A percentile compares a stretch with the other conserved stretches of the same genome.
Evolutionary conservation across 225 moss, liverwort and hornwort genomes (phyloP).

Genomic region (Physcomitrellopsis africana): DNA sequence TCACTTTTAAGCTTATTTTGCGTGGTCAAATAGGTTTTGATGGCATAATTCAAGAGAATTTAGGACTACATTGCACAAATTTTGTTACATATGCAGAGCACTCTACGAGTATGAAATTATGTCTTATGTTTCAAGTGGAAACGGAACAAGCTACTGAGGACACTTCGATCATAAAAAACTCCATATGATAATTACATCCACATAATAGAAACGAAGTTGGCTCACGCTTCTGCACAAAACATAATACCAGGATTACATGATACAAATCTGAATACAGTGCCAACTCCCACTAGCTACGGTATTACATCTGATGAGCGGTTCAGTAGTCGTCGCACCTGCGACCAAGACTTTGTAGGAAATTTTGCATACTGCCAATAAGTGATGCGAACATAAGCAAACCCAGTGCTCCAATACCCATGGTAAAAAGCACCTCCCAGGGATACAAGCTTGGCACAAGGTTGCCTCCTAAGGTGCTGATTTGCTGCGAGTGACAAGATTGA

Average conservation of each 20-base stretch:
- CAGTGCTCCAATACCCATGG: conserved; percentile 70
- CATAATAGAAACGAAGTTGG: not conserved
- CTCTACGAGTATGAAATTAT: not conserved
- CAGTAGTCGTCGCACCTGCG: conserved; percentile 51
- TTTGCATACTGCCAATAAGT: conserved; percentile 91
- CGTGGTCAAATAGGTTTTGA: not conserved
- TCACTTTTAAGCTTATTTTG: not conserved
- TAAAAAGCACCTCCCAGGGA: conserved; percentile 72
- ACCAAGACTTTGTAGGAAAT: conserved; percentile 76
- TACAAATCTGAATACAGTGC: not conserved
- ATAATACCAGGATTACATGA: not conserved
- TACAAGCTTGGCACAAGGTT: conserved; percentile 74
- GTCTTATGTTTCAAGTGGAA: conserved; percentile 12
- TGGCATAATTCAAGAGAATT: conserved; percentile 12
- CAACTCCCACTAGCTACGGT: not conserved
- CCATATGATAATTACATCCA: not conserved
- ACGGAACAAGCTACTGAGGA: not conserved
- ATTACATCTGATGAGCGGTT: not conserved
- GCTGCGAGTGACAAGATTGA: conserved; percentile 50
- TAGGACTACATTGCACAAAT: not conserved
- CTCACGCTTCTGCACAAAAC: not conserved
- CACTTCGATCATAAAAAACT: conserved; percentile 17
- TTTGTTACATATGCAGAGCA: not conserved
- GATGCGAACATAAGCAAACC: conserved; percentile 87
- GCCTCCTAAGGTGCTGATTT: conserved; percentile 86